Evolutionary conservation across 805 yeast genomes (phyloP), one percentile per base, ranked within the genome.

Genomic region (Pichia insulana): DNA sequence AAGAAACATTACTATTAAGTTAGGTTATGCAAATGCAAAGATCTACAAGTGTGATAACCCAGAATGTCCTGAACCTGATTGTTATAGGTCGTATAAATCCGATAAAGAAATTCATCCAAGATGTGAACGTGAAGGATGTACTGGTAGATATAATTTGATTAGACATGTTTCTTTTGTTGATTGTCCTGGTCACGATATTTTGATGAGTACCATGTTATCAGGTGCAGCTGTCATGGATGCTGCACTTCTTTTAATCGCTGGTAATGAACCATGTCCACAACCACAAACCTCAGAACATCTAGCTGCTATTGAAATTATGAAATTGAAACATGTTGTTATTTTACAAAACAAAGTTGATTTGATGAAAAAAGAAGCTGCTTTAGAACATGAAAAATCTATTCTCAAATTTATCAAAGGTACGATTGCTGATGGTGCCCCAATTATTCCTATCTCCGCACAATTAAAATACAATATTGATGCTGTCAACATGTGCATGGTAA

Each of bases 151-250:
- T 68, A 76, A 77, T 57, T 74, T 92, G 54, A 79, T 88, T 34
- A 87, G 99, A 68, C 99, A 92, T 63, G 98, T 92, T 41, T 87
- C 96, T 10, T 94, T 94, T 58, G 98, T 94, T 48, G 99, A 92
- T 73, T 94, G 98, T 73, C 99, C 99, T 47, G 99, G 99, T 66
- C 99, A 92, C 84, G 99, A 92, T 73, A 94, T 92, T 71, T 81
- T 92, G 65, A 92, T 92, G 99, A 88, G 97, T 76, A 92, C 99
- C 53, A 92, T 92, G 99, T 80, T 92, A 78, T 89, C 97, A 37
- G 99, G 99, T 63, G 99, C 99, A 30, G 99, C 99, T 15, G 99
- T 92, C 51, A 92, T 92, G 99, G 99, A 92, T 68, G 99, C 99
- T 44, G 99, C 99, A 2, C 72, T 92, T 48, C 72, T 92, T 60